A percentile compares a stretch with the other conserved stretches of the same genome.
Conservation (phyloP, 2,329 filamentous ascomycete genomes). For the Fusarium tanahbumbuense region DNA sequence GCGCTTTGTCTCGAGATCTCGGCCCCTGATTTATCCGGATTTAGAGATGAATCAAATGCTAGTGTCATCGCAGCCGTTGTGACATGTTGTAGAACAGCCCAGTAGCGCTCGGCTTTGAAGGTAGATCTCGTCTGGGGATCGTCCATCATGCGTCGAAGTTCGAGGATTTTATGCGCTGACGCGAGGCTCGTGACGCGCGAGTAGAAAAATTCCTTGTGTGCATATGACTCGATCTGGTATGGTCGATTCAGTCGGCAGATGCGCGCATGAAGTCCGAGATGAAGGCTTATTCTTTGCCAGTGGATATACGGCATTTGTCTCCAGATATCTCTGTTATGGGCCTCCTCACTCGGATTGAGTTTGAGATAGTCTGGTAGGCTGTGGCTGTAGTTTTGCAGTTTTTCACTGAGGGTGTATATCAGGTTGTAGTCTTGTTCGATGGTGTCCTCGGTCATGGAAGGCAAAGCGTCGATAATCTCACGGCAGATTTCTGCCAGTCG, state of each 20-base stretch:
- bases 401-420: not conserved
- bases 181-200: not conserved
- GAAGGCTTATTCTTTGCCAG: constrained; percentile 9
- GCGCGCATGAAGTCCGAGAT: not conserved
- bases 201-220: constrained; percentile 4
- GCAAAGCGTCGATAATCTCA: not conserved
- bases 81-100: constrained; percentile 1
- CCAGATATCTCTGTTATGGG: not conserved
- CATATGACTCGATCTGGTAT: constrained; percentile 6
- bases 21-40: not conserved
- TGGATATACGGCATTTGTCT: not conserved
- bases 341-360: not conserved
- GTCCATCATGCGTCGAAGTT: constrained; percentile 11
- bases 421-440: not conserved
- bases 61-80: not conserved
- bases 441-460: not conserved
- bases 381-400: not conserved
- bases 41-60: not conserved
- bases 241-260: constrained; percentile 12
- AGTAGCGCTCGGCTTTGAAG: constrained; percentile 5
- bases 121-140: not conserved
- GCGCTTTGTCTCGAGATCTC: not conserved
- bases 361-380: not conserved
- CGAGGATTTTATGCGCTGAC: constrained; percentile 5
- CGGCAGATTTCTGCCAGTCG: constrained; percentile 1